Base-by-base conservation (phyloP, 176 grass and related monocot species). In the Carex cristatella region DNA sequence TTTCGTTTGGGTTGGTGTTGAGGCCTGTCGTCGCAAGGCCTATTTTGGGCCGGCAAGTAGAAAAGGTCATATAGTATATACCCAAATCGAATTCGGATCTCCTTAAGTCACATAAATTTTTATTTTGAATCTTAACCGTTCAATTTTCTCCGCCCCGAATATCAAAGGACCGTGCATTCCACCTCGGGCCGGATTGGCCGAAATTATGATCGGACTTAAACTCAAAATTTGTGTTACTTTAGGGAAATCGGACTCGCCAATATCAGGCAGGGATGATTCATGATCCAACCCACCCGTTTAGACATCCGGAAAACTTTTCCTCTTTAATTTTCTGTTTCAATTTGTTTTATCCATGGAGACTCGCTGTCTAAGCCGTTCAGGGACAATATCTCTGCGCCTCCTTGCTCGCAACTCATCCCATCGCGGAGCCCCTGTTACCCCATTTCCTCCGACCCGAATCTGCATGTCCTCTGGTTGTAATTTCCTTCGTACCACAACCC, bases 371-470 rank as follows among this genome's bases (percentile, higher is more conserved):
- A 81, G 58, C n/a, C 9, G 35, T 2, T 64, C 79, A 9, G 58
- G 60, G 8, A 15, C 80, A 65, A 83, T 19, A 51, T 83, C 12
- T 31, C 35, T 67, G 10, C 42, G 79, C 37, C 18, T 61, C 12
- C 62, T 83, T 33, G n/a, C 61, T 55, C 80, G 37, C 4, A 83
- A 67, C 5, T 12, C 11, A 31, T 68, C 80, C 7, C 44, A 67
- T 83, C 15, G 4, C 35, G 33, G 79, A 65, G 77, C 55, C 61
- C 77, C 77, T 12, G 28, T 78, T 28, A 23, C 55, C 15, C 15
- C 51, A 37, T 80, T 55, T 80, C 33, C 32, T 46, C 40, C 57
- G 12, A 64, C 80, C 80, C 62, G 80, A 51, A 83, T 83, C 61
- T 40, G 61, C 80, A 83, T 83, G 80, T 67, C 42, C 33, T 28